Base-by-base conservation (phyloP, 192 early-diverging fungal species). In the Coemansia sp. region DNA sequence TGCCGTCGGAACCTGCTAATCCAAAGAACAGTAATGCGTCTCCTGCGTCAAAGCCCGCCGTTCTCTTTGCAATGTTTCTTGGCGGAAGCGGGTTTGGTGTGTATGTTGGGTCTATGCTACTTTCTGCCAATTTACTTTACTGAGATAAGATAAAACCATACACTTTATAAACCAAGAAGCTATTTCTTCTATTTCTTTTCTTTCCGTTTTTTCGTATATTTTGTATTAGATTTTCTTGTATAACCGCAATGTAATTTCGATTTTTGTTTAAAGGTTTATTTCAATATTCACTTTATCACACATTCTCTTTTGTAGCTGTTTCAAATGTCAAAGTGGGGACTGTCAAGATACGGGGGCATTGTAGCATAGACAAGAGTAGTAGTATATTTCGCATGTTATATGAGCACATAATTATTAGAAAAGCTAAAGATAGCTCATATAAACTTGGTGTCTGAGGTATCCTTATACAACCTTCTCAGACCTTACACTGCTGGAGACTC, bases 21-120 rank as follows among this genome's bases (percentile, higher is more conserved):
- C 19, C 52, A 26, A 54, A 6, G 52, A 26, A 54, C 23, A 54
- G 2, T 6, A n/a, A 11, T 50, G 15, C 2, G 32, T 32, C 4
- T 32, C 4, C 32, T 32, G 32, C 32, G 1, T 32, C 32, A 32
- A 32, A 32, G 32, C 32, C 32, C 19, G 23, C 52, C 23, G 12
- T 54, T 19, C 52, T 54, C 52, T 15, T 54, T 19, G 52, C 52
- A 4, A 54, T 65, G 42, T 61, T 61, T 47, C 37, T 62, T 37
- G 40, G 64, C 18, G 69, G 42, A 12, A 41, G 69, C 13, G 62
- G 63, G 13, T 15, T 61, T 32, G 63, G 49, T 11, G 13, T 67
- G 64, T 72, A 67, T 52, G 19, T 72, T 54, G 60, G 52, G 9
- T 54, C 52, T 11, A 9, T 54, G 21, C 52, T 54, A 11, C 52